Base-by-base conservation (phyloP, 257 asterid genomes). In the Linderniella brevidens region DNA sequence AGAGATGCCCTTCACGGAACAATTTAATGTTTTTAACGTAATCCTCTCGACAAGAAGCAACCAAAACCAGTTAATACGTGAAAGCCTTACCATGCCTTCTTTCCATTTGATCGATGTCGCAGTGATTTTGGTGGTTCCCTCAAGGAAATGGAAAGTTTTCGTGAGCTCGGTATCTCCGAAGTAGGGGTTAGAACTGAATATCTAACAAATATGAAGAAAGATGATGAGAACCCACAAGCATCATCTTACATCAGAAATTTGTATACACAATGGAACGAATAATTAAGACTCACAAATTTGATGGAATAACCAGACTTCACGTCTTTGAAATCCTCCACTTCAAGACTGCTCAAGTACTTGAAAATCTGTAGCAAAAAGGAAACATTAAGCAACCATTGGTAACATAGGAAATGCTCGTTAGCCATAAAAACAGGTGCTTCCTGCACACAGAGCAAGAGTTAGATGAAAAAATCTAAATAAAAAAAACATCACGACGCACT, bases 241-340 rank as follows among this genome's bases (percentile, higher is more conserved):
- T 13, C 5, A 15, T 3, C 4, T 1, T 8, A 43, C 9, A 43
- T 9, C 14, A 8, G 48, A 19, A 46, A 10, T 17, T 8, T 17
- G 11, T 11, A 46, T 19, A 46, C 9, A 18, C 32, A 46, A 46
- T 3, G 51, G 18, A 17, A 46, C 1, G 11, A 1, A 37, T 35
- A 8, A 37, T 4, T 43, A 41, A 50, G 47, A 56, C 98, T 88
- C 73, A 88, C 98, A 54, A 88, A 84, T 35, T 82, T 59, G 37
- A 88, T 78, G 41, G 93, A 66, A 69, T 80, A 85, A 45, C 98
- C 98, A 50, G 87, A 80, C 72, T 88, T 88, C 63, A 88, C 92
- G 64, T 88, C 96, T 64, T 76, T 75, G 65, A 68, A 68, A 44
- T 84, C 95, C 69, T 88, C 96, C 60, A 88, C 98, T 74, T 88